Evolutionary conservation across 169 alveolate genomes (phyloP).

Genomic region (Toxoplasma gondii): DNA sequence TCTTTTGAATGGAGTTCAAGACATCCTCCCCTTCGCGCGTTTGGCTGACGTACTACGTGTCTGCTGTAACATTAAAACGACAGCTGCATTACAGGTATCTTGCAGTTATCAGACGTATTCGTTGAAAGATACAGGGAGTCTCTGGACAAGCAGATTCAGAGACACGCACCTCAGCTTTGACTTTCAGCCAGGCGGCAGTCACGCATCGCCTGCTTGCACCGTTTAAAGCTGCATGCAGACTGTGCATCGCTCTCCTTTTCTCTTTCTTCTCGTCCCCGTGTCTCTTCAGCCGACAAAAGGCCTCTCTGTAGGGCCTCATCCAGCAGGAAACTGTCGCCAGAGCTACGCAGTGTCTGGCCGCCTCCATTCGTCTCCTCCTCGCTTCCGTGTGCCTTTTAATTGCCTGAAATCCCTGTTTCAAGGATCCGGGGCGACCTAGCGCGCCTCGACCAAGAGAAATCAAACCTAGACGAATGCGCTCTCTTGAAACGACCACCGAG

Average conservation of each 20-base stretch:
- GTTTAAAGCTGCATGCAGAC: background rate
- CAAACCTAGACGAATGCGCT: background rate
- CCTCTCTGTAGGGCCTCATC: background rate
- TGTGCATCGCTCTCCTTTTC: background rate
- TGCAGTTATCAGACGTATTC: no score
- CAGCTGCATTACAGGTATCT: no score
- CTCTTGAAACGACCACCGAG: background rate
- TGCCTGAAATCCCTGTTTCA: background rate
- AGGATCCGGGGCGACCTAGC: background rate
- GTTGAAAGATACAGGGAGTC: no score
- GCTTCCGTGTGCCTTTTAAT: background rate
- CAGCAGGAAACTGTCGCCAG: no score
- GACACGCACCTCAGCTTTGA: background rate
- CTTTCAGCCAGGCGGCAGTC: background rate
- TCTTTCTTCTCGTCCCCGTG: background rate
- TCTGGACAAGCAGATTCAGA: no score
- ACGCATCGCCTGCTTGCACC: background rate
- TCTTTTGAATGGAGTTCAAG: no score
- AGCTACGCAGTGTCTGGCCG: background rate
- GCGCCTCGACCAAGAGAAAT: background rate
- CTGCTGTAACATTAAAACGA: no score
- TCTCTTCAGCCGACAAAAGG: background rate
- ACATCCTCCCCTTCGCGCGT: no score
- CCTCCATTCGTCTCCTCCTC: background rate
- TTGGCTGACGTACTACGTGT: no score